Percentiles rank a stretch among this genome's conserved stretches.
Evolutionary conservation across 1,284 basidiomycete species (phyloP).

Genomic region (Stygiomarasmius scandens): DNA sequence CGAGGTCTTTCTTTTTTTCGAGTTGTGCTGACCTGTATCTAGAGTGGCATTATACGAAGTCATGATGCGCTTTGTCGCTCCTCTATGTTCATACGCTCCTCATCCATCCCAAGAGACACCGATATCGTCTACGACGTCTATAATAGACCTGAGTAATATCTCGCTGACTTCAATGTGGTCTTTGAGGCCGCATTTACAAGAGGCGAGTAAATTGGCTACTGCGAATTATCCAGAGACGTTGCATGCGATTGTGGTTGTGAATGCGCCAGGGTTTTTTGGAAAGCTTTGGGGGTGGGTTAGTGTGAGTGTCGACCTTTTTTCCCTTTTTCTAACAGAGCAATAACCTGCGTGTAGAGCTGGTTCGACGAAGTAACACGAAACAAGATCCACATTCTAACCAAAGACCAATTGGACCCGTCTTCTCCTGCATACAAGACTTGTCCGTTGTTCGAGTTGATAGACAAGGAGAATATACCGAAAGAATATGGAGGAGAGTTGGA

Average conservation of each 20-base stretch:
- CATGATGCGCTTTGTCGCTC: constrained; percentile 66
- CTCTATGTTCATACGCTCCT: constrained; percentile 66
- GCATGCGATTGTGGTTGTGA: constrained; percentile 65
- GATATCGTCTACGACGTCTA: constrained; percentile 66
- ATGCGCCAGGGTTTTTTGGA: constrained; percentile 76
- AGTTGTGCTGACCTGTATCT: neutral
- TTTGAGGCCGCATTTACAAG: constrained; percentile 69
- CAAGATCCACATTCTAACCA: constrained; percentile 55
- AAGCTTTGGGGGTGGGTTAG: constrained; percentile 82
- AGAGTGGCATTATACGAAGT: constrained; percentile 65
- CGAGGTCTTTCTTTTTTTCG: constrained; percentile 11
- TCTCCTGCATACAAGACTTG: constrained; percentile 22
- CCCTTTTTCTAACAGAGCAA: neutral
- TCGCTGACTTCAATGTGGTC: constrained; percentile 68
- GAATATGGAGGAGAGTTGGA: constrained; percentile 69
- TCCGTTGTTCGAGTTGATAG: constrained; percentile 54
- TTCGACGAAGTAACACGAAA: constrained; percentile 75
- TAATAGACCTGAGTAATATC: constrained; percentile 70
- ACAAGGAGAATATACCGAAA: constrained; percentile 59
- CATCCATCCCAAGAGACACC: constrained; percentile 47
- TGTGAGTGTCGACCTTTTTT: neutral
- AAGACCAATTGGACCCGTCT: neutral
- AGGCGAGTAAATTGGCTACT: constrained; percentile 72
- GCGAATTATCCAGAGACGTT: constrained; percentile 82
- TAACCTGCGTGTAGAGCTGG: constrained; percentile 49